These are phyloP conservation scores for Pleurotus salmoneostramineus DNA, from an alignment of 768 basidiomycete species.

Conservation along the genomic window DNA sequence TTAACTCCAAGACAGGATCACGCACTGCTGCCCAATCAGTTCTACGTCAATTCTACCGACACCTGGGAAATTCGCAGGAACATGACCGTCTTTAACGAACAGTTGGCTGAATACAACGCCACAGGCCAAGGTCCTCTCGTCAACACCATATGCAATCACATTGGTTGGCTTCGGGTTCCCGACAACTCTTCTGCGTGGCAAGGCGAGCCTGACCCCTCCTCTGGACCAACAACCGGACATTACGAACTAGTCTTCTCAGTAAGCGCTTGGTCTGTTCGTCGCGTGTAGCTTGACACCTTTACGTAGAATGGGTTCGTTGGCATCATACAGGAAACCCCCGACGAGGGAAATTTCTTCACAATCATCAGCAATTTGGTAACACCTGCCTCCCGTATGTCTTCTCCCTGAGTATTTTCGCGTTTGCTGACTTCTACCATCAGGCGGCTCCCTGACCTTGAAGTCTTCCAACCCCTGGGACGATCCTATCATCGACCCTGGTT, in stretches of 20 bases:
- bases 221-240: constrained; percentile 25
- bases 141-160: constrained; percentile 14
- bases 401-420: not conserved
- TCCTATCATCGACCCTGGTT: constrained; percentile 41
- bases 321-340: constrained; percentile 9
- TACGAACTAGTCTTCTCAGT: constrained; percentile 24
- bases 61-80: constrained; percentile 16
- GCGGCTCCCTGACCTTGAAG: constrained; percentile 25
- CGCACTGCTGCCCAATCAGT: constrained; percentile 10
- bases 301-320: constrained; percentile 13
- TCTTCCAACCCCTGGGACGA: constrained; percentile 33
- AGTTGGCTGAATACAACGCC: constrained; percentile 17
- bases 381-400: constrained; percentile 19
- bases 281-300: not conserved
- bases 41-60: constrained; percentile 16
- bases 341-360: constrained; percentile 17
- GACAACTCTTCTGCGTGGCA: constrained; percentile 13
- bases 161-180: constrained; percentile 24
- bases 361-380: constrained; percentile 18
- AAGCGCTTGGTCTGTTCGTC: not conserved
- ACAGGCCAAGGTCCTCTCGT: constrained; percentile 22
- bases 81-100: constrained; percentile 6
- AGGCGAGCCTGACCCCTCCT: constrained; percentile 21
- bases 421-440: constrained; percentile 5
- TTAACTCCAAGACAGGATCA: no score